Base-by-base conservation (phyloP, 1,284 basidiomycete genomes). In the Ustilago tritici region DNA sequence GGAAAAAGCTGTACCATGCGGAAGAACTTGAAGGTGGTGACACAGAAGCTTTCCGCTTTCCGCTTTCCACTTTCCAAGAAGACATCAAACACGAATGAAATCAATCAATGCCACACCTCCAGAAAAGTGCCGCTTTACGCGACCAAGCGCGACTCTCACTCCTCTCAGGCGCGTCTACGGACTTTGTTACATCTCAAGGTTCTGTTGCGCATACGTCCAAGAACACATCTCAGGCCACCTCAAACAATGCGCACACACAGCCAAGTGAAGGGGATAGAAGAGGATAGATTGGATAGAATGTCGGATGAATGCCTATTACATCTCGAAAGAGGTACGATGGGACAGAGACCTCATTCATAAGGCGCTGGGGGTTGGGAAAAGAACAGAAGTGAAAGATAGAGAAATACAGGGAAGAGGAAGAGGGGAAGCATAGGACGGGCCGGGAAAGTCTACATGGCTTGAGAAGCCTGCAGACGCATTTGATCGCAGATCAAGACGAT, bases 61-160 rank as follows among this genome's bases (percentile, higher is more conserved):
- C 43, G n/a, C 17, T 46, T 28, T 28, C 23, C 23, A 28, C 23
- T 28, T 28, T 41, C 40, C 36, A 38, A 38, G 36, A 28, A 55
- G 19, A 54, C 23, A 49, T 17, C 1, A 49, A 49, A 49, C 23
- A 28, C 50, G 46, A 49, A n/a, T n/a, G 10, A 15, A n/a, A 2
- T 28, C 17, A 23, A 10, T 7, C n/a, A 61, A 54, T 47, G 50
- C 60, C 54, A 53, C 50, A 61, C 60, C 43, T 46, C 40, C 40
- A 15, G 5, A 43, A 59, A 35, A 31, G 41, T 46, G 14, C 31
- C 47, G 52, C 50, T 61, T 61, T 61, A 61, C 60, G 41, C 60
- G 60, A 54, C 56, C 40, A 28, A 28, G 50, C 60, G 60, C 60
- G 52, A 54, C 60, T 47, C 19, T 4, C 1, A n/a, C n/a, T 14